Evolutionary conservation across 2,329 filamentous ascomycete genomes (phyloP).

Genomic region (Metarhizium humberi): DNA sequence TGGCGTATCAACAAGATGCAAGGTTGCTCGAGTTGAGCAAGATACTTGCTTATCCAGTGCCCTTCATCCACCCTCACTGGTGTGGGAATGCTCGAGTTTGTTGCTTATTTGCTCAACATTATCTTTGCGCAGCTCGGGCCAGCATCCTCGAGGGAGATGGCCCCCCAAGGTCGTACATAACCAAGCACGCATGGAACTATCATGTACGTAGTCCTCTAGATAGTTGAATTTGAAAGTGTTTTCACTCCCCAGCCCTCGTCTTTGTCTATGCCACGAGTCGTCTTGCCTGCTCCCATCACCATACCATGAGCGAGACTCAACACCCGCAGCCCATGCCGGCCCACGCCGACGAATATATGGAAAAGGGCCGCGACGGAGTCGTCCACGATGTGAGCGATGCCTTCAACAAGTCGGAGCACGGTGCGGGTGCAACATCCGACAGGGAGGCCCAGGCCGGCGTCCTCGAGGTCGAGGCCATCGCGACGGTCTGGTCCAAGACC

Average conservation of each 20-base stretch:
- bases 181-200: too few species aligned
- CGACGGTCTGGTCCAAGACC: conserved; percentile 26
- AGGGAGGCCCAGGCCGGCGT: conserved; percentile 23
- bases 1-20: too few species aligned
- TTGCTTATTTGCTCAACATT: background rate
- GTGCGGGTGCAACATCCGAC: background rate
- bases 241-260: too few species aligned
- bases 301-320: background rate
- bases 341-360: background rate
- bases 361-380: background rate
- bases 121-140: background rate
- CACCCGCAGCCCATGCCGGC: background rate
- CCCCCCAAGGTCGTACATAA: too few species aligned
- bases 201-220: too few species aligned
- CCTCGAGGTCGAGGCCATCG: conserved; percentile 28
- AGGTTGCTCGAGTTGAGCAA: background rate
- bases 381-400: background rate
- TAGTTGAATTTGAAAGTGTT: too few species aligned
- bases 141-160: background rate
- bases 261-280: background rate
- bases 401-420: background rate
- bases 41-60: background rate
- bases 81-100: background rate
- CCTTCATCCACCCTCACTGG: background rate
- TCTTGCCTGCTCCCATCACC: background rate